Evolutionary conservation across 2,329 filamentous ascomycete species (phyloP).

Genomic region (Venturiaceae sp.): DNA sequence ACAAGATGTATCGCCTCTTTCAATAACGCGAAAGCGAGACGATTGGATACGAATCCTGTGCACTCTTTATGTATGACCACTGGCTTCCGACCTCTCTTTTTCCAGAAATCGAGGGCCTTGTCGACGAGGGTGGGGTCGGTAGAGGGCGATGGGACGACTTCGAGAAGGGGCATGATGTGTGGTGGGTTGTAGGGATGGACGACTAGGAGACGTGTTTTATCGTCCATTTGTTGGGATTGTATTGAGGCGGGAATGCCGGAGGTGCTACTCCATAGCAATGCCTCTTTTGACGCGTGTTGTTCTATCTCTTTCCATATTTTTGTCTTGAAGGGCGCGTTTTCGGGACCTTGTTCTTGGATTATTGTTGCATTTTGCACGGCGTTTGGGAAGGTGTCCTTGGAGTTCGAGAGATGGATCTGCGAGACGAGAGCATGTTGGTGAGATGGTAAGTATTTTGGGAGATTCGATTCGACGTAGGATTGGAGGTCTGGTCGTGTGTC

Average conservation of each 20-base stretch:
- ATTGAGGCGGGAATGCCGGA: constrained; percentile 46
- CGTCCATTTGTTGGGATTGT: constrained; percentile 34
- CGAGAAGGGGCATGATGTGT: constrained; percentile 51
- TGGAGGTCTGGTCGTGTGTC: constrained; percentile 40
- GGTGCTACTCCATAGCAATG: constrained; percentile 49
- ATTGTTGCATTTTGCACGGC: constrained; percentile 40
- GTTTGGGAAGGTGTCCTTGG: constrained; percentile 21
- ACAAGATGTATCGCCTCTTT: constrained; percentile 47
- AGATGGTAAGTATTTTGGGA: constrained; percentile 33
- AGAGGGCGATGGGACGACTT: constrained; percentile 42
- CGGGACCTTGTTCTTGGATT: constrained; percentile 51
- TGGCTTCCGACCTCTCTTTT: constrained; percentile 29
- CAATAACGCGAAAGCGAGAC: constrained; percentile 47
- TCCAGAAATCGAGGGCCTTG: constrained; percentile 38
- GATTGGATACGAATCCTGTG: constrained; percentile 48
- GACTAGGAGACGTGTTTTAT: constrained; percentile 38
- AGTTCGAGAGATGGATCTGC: constrained; percentile 26
- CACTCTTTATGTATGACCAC: constrained; percentile 42
- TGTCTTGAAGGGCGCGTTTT: constrained; percentile 42
- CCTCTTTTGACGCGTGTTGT: constrained; percentile 28
- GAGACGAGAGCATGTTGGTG: constrained; percentile 13
- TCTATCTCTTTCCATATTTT: constrained; percentile 43
- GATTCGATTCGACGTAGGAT: constrained; percentile 30
- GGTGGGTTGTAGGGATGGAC: constrained; percentile 55
- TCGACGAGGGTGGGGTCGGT: constrained; percentile 28